phyloP scores from a whole-genome alignment of 257 asterid genomes.

The Misopates orontium region DNA sequence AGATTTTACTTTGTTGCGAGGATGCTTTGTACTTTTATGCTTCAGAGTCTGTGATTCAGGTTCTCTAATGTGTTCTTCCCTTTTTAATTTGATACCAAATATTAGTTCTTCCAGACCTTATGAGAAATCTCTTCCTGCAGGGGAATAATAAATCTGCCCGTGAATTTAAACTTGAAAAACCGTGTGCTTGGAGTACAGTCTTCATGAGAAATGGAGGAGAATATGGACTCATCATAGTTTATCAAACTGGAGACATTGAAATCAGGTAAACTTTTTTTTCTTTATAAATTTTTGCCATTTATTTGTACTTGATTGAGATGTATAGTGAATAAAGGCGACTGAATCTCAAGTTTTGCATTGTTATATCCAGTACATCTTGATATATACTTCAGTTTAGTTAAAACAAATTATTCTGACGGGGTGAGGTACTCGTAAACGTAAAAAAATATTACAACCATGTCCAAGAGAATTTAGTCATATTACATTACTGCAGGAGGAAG shows the following conservation, averaged over 20 bases:
- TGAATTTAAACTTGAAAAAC: slow-evolving; percentile 66
- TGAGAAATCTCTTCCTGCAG: slow-evolving; percentile 41
- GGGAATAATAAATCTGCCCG: slow-evolving; percentile 45
- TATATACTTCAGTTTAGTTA: too few relatives aligned
- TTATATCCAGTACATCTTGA: too few relatives aligned
- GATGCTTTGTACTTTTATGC: slow-evolving; percentile 62
- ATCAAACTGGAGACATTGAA: slow-evolving; percentile 84
- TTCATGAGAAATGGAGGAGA: slow-evolving; percentile 52
- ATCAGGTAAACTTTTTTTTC: slow-evolving; percentile 52
- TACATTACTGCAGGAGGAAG: too few relatives aligned
- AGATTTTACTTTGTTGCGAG: slow-evolving; percentile 71
- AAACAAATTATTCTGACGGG: too few relatives aligned
- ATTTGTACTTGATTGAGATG: slow-evolving; percentile 20
- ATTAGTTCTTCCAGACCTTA: slow-evolving; percentile 30
- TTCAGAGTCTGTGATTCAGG: slow-evolving; percentile 64
- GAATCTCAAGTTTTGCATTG: too few relatives aligned
- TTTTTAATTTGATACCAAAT: slow-evolving; percentile 3
- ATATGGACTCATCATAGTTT: slow-evolving; percentile 58
- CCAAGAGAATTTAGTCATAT: too few relatives aligned
- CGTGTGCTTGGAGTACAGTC: slow-evolving; percentile 79
- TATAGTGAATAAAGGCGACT: too few relatives aligned
- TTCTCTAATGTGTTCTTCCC: slow-evolving; percentile 27
- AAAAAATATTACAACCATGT: too few relatives aligned
- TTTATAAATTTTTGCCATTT: slow-evolving; percentile 2
- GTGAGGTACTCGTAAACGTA: too few relatives aligned